Percentiles rank a stretch among this genome's conserved stretches.
These are phyloP conservation scores for Plasmodium cynomolgi DNA, from an alignment of 169 alveolate genomes.

Conservation along the genomic window DNA sequence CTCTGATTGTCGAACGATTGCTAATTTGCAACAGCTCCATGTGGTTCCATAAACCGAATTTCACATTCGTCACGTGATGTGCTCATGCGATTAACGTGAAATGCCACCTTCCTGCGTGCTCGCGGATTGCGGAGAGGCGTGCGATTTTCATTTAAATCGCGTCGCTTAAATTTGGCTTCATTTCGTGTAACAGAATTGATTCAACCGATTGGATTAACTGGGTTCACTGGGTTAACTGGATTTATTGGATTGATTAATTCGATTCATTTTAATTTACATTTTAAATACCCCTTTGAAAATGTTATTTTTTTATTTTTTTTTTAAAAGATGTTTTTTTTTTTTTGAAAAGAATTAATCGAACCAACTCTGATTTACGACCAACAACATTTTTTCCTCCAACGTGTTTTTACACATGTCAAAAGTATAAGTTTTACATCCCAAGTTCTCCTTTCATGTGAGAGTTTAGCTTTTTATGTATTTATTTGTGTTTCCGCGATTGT, in stretches of 20 bases:
- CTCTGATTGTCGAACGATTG: neutral
- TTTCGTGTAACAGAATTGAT: neutral
- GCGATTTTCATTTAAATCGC: neutral
- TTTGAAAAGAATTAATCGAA: neutral
- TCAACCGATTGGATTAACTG: neutral
- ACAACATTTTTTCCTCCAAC: neutral
- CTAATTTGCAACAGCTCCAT: neutral
- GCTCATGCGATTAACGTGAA: neutral
- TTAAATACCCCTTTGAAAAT: neutral
- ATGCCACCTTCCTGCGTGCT: neutral
- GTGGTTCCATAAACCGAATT: slow-evolving; percentile 5
- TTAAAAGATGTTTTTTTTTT: neutral
- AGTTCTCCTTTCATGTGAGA: neutral
- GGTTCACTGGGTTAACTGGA: neutral
- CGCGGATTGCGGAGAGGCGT: neutral
- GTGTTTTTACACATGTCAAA: neutral
- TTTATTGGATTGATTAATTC: neutral
- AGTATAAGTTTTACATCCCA: neutral
- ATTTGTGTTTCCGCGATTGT: neutral
- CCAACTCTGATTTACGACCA: neutral
- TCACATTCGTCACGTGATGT: neutral
- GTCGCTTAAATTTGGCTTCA: neutral
- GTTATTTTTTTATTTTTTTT: neutral
- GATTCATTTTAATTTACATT: neutral
- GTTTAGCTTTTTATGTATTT: neutral